Evolutionary conservation across 2,329 filamentous ascomycete genomes (phyloP), one percentile per base, ranked within the genome.

Genomic region (Sporothrix variecibatus): DNA sequence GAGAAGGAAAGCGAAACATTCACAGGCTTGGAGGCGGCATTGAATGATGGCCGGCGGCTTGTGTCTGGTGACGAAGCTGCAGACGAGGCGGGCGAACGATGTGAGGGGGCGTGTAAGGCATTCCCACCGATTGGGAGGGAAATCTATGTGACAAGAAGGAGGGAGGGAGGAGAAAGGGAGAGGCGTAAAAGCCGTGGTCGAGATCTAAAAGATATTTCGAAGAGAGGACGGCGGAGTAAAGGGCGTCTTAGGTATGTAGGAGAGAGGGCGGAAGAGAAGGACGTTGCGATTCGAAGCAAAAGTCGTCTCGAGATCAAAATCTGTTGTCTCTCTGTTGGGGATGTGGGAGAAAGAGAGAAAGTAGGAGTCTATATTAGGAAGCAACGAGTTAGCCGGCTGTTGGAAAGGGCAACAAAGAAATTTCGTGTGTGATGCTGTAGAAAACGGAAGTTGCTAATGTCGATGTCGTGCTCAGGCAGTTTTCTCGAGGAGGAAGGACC

Each of bases 61-160:
- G 82, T 80, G 78, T 85, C 84, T 15, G 89, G 89, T 71, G 90
- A 91, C 28, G 85, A 80, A 71, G 87, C 84, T 75, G 85, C 85
- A 79, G 90, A 90, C 76, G 87, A 86, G 78, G 89, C 85, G 80
- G 90, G 89, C 75, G 90, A 91, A 80, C 87, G 85, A 80, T 89
- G 88, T 79, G 91, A 89, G 76, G 93, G 75, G 93, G 93, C 83
- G 93, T 96, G 86, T 96, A 96, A 90, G 93, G 93, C 93, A 96
- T 96, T 85, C 88, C 85, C 82, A 82, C 79, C 73, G 77, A 77
- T 79, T 77, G 78, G 76, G 79, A 73, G 76, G 76, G 62, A 46
- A 62, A 49, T 26, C 12, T 31, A 40, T 4, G 3, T 5, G 11
- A 11, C 3, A 28, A 64, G 51, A 31, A 49, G 40, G 51, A n/a